Base-by-base conservation (phyloP, 2,329 filamentous ascomycete genomes). In the Talaromyces sp. region DNA sequence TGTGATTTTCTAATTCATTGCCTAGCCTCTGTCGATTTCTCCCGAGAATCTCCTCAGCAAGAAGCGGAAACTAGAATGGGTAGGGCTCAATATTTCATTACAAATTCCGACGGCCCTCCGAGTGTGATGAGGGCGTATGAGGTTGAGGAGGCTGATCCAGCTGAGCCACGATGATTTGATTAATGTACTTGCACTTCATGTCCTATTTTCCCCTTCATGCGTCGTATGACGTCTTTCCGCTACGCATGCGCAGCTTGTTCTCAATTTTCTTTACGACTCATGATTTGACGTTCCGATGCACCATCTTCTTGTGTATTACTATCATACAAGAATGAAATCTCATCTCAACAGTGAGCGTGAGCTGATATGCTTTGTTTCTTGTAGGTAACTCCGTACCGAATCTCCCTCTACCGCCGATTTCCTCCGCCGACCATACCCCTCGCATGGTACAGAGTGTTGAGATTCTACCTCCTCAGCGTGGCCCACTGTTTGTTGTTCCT, bases 401-500 rank as follows among this genome's bases (percentile, higher is more conserved):
- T 63, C 65, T 76, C 22, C 70, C 58, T 60, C 49, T 71, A 37
- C 67, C 58, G 17, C 58, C 25, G 2, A 58, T 56, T 8, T 60
- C 49, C 47, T 45, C 64, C n/a, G 19, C 33, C 45, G 59, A 63
- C 8, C 61, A 70, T 7, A 69, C 71, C 9, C 73, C 73, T 59
- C 27, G 73, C 35, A 45, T 74, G 57, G 66, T 69, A 27, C 66
- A 70, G 31, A 74, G 72, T 60, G 68, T 63, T 37, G 63, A 70
- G 15, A 71, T 71, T 10, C 70, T 69, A 10, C 69, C 69, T 7
- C 65, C 71, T 33, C 65, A 69, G 11, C 70, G 61, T 22, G 72
- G 76, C 10, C 73, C 74, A 7, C 70, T 79, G 27, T 78, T 82
- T 67, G 77, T 83, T 43, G 79, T 77, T 9, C 87, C 87, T 1